These are phyloP conservation scores for Trametopsis cervina DNA, from an alignment of 768 basidiomycete genomes.

Conservation along the genomic window DNA sequence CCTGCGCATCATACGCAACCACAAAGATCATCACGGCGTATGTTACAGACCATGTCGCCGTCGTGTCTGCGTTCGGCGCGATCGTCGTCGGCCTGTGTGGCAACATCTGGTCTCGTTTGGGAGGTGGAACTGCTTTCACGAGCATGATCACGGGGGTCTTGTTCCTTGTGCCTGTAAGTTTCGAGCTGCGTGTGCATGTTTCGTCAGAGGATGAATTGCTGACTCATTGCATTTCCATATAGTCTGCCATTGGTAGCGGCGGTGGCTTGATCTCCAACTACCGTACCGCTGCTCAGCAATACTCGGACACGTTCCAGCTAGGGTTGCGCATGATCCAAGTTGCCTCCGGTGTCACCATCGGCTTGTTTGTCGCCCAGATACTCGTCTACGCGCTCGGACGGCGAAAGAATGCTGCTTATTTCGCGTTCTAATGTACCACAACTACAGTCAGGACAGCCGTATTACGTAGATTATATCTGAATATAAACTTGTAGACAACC, in stretches of 20 bases:
- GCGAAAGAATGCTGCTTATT: slow-evolving; percentile 66
- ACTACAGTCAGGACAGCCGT: too few relatives aligned
- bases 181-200: too few relatives aligned
- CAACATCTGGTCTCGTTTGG: slow-evolving; percentile 71
- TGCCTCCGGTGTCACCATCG: slow-evolving; percentile 80
- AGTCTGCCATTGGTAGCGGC: slow-evolving; percentile 74
- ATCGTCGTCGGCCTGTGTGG: slow-evolving; percentile 74
- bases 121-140: slow-evolving; percentile 79
- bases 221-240: background rate
- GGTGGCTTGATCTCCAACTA: slow-evolving; percentile 62
- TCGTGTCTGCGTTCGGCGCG: slow-evolving; percentile 74
- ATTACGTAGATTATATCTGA: too few relatives aligned
- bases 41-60: slow-evolving; percentile 61
- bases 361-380: slow-evolving; percentile 76
- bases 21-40: slow-evolving; percentile 56
- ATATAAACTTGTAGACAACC: too few relatives aligned
- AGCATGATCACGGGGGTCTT: slow-evolving; percentile 93
- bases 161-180: slow-evolving; percentile 78
- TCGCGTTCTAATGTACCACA: slow-evolving; percentile 51
- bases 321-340: slow-evolving; percentile 81
- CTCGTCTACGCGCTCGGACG: slow-evolving; percentile 72
- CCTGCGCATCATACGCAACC: slow-evolving; percentile 67
- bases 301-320: slow-evolving; percentile 71
- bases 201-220: too few relatives aligned
- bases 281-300: slow-evolving; percentile 56